Evolutionary conservation across 2,329 filamentous ascomycete species (phyloP), one percentile per base, ranked within the genome.

Genomic region (Stagonosporopsis chrysanthemi): DNA sequence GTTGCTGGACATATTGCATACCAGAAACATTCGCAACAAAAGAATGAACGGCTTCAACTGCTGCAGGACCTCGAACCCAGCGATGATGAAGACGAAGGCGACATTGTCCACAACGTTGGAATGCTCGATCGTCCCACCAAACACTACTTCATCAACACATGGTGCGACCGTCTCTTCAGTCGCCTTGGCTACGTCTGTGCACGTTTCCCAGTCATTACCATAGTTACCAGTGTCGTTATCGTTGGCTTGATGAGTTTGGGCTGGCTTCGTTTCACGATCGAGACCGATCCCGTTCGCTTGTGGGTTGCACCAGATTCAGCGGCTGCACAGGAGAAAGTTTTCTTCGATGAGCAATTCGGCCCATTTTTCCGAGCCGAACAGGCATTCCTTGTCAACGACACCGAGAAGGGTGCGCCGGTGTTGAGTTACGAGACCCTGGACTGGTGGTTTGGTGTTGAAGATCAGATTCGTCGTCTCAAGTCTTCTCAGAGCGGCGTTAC

Each of bases 231-330:
- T 61, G 74, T 97, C n/a, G 51, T 95, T 2, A 71, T 95, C 2
- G 90, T 97, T 11, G 84, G 82, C 1, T 74, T 97, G 4, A 81
- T 99, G 60, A 97, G 93, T 71, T 78, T 94, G 33, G 95, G 95
- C 1, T 96, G 92, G 91, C 80, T 95, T 56, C 86, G 86, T 41
- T 99, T 99, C 70, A 84, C 90, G n/a, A 83, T 99, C 33, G 95
- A 98, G 76, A 90, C 83, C 22, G 90, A 98, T 61, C 95, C 95
- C 6, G 95, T 96, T 11, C 88, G 90, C 44, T 81, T 99, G 8
- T 99, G 95, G 95, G 95, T 99, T n/a, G 93, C 94, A 68, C 95
- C 95, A 7, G 90, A 90, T 8, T 98, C 95, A 4, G 86, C 88
- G 45, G 94, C 96, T 19, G 95, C 95, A 0, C 85, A 92, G 72